Conservation (phyloP, 139 green algal genomes). For the Ulvella scutata region DNA sequence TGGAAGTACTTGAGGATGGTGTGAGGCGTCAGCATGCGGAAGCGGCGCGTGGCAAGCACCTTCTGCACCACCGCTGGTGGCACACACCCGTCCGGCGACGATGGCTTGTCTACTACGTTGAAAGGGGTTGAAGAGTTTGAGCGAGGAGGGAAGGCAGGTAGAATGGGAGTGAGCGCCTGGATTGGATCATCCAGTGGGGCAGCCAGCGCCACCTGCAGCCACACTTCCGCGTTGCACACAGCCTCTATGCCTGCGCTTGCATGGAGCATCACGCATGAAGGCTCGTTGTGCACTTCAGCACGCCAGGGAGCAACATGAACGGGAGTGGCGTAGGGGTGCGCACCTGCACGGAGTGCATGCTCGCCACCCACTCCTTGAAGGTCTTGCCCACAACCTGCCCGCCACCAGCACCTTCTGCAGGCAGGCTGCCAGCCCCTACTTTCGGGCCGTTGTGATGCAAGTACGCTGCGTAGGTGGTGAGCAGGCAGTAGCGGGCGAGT, state of each 20-base stretch:
- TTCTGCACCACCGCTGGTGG: conserved; percentile 19
- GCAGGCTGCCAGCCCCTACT: conserved; percentile 6
- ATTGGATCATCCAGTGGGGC: not conserved
- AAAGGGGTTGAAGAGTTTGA: not conserved
- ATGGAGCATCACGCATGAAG: no score
- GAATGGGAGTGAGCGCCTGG: not conserved
- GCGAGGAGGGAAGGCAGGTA: not conserved
- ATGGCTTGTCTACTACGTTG: not conserved
- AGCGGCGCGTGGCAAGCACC: conserved; percentile 49
- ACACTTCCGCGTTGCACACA: no score
- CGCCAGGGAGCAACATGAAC: no score
- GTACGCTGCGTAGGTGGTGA: conserved; percentile 74
- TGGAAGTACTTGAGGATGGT: conserved; percentile 81
- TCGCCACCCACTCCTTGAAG: conserved; percentile 43
- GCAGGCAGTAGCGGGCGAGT: conserved; percentile 83
- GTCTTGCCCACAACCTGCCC: no score
- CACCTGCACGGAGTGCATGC: conserved; percentile 4
- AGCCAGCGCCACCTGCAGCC: not conserved
- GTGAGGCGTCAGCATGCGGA: conserved; percentile 44
- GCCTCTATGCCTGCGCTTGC: no score
- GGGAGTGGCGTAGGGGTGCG: no score
- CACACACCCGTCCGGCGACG: not conserved
- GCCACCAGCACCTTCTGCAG: no score
- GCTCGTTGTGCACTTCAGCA: no score
- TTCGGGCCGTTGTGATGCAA: conserved; percentile 31